Base-by-base conservation (phyloP, 257 asterid genomes). In the Solanum arcanum region DNA sequence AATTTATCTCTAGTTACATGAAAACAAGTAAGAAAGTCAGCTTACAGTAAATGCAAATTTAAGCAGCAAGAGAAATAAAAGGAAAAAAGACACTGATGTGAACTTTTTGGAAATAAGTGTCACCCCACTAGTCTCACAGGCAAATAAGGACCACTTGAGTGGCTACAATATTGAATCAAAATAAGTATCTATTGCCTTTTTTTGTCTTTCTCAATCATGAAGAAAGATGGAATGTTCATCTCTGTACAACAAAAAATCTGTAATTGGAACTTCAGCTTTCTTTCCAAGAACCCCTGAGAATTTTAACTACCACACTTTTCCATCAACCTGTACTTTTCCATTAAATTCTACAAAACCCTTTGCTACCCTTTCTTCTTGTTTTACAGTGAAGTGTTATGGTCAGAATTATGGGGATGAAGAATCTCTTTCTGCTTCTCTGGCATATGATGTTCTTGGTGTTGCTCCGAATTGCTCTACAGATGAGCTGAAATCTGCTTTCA, bases 401-500 rank as follows among this genome's bases (percentile, higher is more conserved):
- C 41, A 74, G 41, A 88, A 90, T 83, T 27, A 77, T 62, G 88
- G 64, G 42, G 89, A 86, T 60, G 93, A 89, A 69, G 92, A 69
- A 73, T 86, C 92, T 23, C 86, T 90, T 80, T 92, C 93, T 52
- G 21, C 89, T 88, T 91, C 93, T 87, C 80, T 90, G 89, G 98
- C 98, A 12, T 93, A 90, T 62, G 91, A 83, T 84, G 92, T 96
- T 82, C 98, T 96, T 47, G 99, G 98, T 33, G 91, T 95, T 72
- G 87, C 88, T 44, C 94, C 96, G 47, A 90, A 89, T 20, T 96
- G 95, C 90, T 91, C 95, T 73, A 82, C 93, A 39, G 89, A 92
- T 39, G 93, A 94, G 85, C 91, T 96, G 89, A 96, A 96, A 90
- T 92, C 95, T 88, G 98, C 99, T 88, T 96, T 96, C 87, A 95